These are phyloP conservation scores for Trypanosoma vivax DNA, from an alignment of 208 protist species.

Conservation along the genomic window DNA sequence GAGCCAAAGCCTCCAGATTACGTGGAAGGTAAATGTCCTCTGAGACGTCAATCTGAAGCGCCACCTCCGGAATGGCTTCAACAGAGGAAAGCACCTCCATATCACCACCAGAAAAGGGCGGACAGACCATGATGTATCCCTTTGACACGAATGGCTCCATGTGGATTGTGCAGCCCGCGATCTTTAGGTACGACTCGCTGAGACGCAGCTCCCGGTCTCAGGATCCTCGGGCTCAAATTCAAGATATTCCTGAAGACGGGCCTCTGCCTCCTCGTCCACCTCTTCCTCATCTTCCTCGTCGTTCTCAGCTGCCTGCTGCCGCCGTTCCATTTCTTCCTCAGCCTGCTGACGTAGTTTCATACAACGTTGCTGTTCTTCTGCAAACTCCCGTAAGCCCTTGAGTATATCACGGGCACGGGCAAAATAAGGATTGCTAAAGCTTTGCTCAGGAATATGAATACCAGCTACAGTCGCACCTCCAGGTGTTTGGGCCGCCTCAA, in stretches of 20 bases:
- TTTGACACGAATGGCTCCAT: slow-evolving; percentile 82
- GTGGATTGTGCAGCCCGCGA: slow-evolving; percentile 73
- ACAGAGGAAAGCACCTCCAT: slow-evolving; percentile 65
- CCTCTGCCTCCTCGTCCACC: slow-evolving; percentile 65
- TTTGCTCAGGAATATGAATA: slow-evolving; percentile 48
- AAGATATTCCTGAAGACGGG: slow-evolving; percentile 46
- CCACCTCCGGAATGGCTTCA: slow-evolving; percentile 65
- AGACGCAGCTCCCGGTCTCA: slow-evolving; percentile 70
- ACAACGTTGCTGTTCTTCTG: slow-evolving; percentile 40
- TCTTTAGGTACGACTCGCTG: slow-evolving; percentile 73
- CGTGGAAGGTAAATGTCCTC: slow-evolving; percentile 41
- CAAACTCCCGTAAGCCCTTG: slow-evolving; percentile 51
- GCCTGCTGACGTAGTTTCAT: slow-evolving; percentile 51
- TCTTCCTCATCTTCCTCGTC: slow-evolving; percentile 39
- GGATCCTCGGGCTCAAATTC: slow-evolving; percentile 86
- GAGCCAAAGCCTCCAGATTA: not conserved
- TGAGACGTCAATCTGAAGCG: slow-evolving; percentile 55
- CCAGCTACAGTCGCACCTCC: slow-evolving; percentile 46
- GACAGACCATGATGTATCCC: slow-evolving; percentile 84
- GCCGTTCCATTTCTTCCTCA: slow-evolving; percentile 45
- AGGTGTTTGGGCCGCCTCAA: slow-evolving; percentile 50
- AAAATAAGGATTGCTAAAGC: slow-evolving; percentile 38
- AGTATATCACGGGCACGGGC: slow-evolving; percentile 38
- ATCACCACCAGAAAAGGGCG: slow-evolving; percentile 67
- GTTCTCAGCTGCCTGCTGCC: slow-evolving; percentile 30